A percentile compares a stretch with the other conserved stretches of the same genome.
These are phyloP conservation scores for Candida ulmi DNA, from an alignment of 805 yeast species.

Conservation along the genomic window DNA sequence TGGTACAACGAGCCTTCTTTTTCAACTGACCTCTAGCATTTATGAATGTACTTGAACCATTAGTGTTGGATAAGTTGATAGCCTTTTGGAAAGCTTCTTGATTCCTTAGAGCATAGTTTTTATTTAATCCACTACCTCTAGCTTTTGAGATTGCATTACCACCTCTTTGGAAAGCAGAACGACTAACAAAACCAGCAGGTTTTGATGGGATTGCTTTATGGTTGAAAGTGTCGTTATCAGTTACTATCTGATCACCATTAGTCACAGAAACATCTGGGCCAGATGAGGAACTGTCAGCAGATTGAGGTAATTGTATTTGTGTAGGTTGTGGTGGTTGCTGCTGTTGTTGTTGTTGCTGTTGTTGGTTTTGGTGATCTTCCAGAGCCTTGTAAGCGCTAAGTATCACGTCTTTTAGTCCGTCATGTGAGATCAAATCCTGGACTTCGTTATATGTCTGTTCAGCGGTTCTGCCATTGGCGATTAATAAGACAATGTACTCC, in stretches of 20 bases:
- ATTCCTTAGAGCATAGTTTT: slow-evolving; percentile 22
- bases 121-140: slow-evolving; percentile 13
- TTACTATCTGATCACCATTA: slow-evolving; percentile 6
- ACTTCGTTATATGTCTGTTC: slow-evolving; percentile 58
- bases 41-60: slow-evolving; percentile 23
- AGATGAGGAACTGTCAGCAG: not conserved
- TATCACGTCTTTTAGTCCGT: slow-evolving; percentile 53
- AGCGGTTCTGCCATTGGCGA: slow-evolving; percentile 60
- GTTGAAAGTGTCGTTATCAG: slow-evolving; percentile 1
- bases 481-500: slow-evolving; percentile 66
- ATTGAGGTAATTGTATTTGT: slow-evolving; percentile 2
- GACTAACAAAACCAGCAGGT: slow-evolving; percentile 10
- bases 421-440: slow-evolving; percentile 53
- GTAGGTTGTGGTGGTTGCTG: slow-evolving; percentile 15
- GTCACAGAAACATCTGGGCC: slow-evolving; percentile 7
- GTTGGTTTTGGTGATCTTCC: slow-evolving; percentile 22
- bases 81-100: slow-evolving; percentile 33
- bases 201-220: slow-evolving; percentile 12
- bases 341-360: slow-evolving; percentile 10
- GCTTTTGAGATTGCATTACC: slow-evolving; percentile 4
- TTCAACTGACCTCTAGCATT: slow-evolving; percentile 33
- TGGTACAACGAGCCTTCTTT: slow-evolving; percentile 59
- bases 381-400: slow-evolving; percentile 55
- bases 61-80: slow-evolving; percentile 29
- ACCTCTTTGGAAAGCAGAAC: slow-evolving; percentile 1